Evolutionary conservation across 75 land plant species (phyloP).

Genomic region (Ceratopteris richardii): DNA sequence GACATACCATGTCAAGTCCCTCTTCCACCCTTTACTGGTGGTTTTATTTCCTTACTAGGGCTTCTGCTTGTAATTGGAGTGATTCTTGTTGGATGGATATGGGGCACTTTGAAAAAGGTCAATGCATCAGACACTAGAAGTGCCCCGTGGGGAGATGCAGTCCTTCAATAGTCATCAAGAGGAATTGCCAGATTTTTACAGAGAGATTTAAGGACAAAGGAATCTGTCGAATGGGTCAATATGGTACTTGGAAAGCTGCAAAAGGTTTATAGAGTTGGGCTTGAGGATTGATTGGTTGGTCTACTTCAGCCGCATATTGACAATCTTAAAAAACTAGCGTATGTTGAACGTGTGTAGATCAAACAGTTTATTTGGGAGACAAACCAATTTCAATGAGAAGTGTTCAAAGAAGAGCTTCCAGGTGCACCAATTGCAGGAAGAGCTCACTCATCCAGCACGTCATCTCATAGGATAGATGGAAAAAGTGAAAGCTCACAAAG

Average conservation of each 20-base stretch:
- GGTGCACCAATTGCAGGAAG: too few species aligned
- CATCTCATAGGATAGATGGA: too few species aligned
- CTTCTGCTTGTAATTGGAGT: neutral
- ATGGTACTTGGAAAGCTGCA: slow-evolving; percentile 97
- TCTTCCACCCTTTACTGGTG: slow-evolving; percentile 2
- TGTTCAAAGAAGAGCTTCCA: slow-evolving; percentile 92
- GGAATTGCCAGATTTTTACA: slow-evolving; percentile 64
- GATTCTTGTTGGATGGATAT: neutral
- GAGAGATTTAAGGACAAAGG: slow-evolving; percentile 82
- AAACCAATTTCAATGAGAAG: slow-evolving; percentile 89
- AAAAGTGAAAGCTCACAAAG: too few species aligned
- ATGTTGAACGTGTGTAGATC: slow-evolving; percentile 77
- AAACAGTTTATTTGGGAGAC: slow-evolving; percentile 94
- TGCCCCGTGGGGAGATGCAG: slow-evolving; percentile 4
- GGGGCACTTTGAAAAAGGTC: slow-evolving; percentile 6
- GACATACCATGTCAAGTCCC: neutral
- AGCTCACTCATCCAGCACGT: too few species aligned
- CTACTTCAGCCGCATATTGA: slow-evolving; percentile 93
- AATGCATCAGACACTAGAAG: slow-evolving; percentile 14
- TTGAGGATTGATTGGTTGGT: slow-evolving; percentile 86
- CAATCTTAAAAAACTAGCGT: slow-evolving; percentile 73
- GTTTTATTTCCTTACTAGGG: slow-evolving; percentile 1
- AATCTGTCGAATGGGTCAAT: slow-evolving; percentile 98
- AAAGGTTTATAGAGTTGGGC: slow-evolving; percentile 74
- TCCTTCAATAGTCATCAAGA: slow-evolving; percentile 55